Evolutionary conservation across 2,329 filamentous ascomycete species (phyloP).

Genomic region (Amylocarpus encephaloides): DNA sequence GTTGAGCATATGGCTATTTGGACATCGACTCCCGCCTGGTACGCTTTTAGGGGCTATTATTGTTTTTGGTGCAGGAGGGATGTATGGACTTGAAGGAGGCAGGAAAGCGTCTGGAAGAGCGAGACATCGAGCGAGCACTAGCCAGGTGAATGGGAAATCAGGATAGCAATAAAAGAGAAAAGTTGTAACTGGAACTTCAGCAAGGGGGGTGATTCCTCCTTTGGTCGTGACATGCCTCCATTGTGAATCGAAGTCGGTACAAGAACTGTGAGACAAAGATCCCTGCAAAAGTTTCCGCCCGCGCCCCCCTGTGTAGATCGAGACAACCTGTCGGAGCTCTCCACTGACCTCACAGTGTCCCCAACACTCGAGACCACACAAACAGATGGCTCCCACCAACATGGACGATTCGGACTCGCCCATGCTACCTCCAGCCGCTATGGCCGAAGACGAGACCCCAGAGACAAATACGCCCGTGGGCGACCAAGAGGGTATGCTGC

Average conservation of each 20-base stretch:
- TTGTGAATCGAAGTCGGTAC: too few species aligned
- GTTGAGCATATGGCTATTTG: conserved; percentile 90
- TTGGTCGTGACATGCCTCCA: not conserved
- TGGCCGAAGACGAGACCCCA: conserved; percentile 21
- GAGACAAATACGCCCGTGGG: conserved; percentile 16
- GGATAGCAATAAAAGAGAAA: conserved; percentile 19
- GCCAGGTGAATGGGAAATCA: conserved; percentile 23
- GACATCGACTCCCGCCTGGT: conserved; percentile 69
- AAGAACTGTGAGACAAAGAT: not conserved
- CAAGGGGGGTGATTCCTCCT: too few species aligned
- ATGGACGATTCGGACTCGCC: conserved; percentile 3
- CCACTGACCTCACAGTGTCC: not conserved
- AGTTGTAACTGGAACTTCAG: not conserved
- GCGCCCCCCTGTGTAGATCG: not conserved
- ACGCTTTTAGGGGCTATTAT: conserved; percentile 76
- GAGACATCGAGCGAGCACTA: conserved; percentile 26
- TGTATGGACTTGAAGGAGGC: conserved; percentile 72
- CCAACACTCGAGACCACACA: too few species aligned
- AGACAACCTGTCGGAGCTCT: not conserved
- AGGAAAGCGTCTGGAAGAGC: conserved; percentile 33
- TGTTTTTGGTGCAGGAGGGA: conserved; percentile 83
- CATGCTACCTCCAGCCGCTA: conserved; percentile 28
- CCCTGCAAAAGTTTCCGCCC: not conserved
- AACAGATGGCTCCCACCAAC: not conserved
- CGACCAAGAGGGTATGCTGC: conserved; percentile 45